Evolutionary conservation across 768 basidiomycete species (phyloP).

Genomic region (Suillus fuscotomentosus): DNA sequence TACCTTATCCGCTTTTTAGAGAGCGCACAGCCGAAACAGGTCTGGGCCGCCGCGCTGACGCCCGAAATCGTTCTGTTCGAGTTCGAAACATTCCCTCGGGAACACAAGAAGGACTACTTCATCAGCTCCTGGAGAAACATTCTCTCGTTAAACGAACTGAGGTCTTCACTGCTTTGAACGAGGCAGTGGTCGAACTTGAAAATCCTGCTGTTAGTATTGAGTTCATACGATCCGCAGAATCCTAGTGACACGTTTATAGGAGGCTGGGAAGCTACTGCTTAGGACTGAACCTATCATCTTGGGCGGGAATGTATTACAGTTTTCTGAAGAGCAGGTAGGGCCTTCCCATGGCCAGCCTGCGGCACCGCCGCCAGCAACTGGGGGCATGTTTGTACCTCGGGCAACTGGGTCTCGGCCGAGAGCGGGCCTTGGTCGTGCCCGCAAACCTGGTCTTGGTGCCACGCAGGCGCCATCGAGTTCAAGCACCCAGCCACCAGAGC

Average conservation of each 20-base stretch:
- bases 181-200: constrained; percentile 66
- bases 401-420: constrained; percentile 63
- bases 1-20: constrained; percentile 23
- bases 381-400: constrained; percentile 67
- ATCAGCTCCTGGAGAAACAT: constrained; percentile 84
- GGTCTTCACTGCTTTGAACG: constrained; percentile 58
- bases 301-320: constrained; percentile 54
- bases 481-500: constrained; percentile 15
- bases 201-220: constrained; percentile 54
- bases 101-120: constrained; percentile 88
- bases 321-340: constrained; percentile 53
- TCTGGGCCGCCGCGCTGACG: constrained; percentile 52
- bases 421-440: constrained; percentile 65
- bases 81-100: constrained; percentile 70
- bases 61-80: constrained; percentile 69
- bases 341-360: constrained; percentile 25
- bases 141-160: constrained; percentile 71
- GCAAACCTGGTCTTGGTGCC: constrained; percentile 34
- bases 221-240: background rate
- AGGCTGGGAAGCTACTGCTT: constrained; percentile 78
- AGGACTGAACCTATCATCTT: constrained; percentile 70
- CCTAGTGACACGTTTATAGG: constrained; percentile 43
- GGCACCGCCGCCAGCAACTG: constrained; percentile 37
- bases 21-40: constrained; percentile 52
- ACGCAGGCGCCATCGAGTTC: constrained; percentile 17